Evolutionary conservation across 306 rosid genomes (phyloP), one percentile per base, ranked within the genome.

Genomic region (Prunus dulcis): DNA sequence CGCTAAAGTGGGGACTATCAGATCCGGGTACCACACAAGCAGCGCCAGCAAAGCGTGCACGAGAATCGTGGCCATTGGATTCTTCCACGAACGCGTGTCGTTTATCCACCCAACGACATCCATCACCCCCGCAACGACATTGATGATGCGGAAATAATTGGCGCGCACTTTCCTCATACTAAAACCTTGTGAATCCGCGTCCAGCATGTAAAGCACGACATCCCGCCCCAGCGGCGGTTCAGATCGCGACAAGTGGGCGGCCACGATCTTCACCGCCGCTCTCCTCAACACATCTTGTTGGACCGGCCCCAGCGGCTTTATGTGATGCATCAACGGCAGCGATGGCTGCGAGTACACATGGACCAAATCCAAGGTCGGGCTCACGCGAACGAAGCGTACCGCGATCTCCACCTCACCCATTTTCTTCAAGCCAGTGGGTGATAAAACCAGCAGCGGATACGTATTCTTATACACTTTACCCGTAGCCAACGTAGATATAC

Each of bases 361-460:
- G 75, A 94, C 79, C 38, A 92, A 80, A 83, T 94, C 97, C 15
- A 94, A 17, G 9, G 83, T 79, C 2, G 92, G 90, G 69, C 84
- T 25, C 0, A 84, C 73, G 0, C 90, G 84, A 1, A 86, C 66
- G 11, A 94, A 92, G 6, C 95, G 78, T 10, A 92, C 69, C 2
- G 97, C 98, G 0, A 92, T 75, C 85, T 94, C 96, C 18, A 94
- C 78, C 34, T 90, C 98, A 2, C 98, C 98, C 93, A 87, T 90
- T 60, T 87, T 91, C 71, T 85, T 88, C 46, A 79, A 52, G 2
- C 97, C 98, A 0, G 79, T 68, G 12, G 73, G 79, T 12, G 89
- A 79, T 22, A 93, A 74, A 2, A 90, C 82, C 0, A 87, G 49
- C 53, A 94, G 65, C 0, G 98, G 98, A 60, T 90, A 94, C 28